Percentiles rank a stretch among this genome's conserved stretches.
Evolutionary conservation across 2,329 filamentous ascomycete species (phyloP).

Genomic region (Penicillium sp.): DNA sequence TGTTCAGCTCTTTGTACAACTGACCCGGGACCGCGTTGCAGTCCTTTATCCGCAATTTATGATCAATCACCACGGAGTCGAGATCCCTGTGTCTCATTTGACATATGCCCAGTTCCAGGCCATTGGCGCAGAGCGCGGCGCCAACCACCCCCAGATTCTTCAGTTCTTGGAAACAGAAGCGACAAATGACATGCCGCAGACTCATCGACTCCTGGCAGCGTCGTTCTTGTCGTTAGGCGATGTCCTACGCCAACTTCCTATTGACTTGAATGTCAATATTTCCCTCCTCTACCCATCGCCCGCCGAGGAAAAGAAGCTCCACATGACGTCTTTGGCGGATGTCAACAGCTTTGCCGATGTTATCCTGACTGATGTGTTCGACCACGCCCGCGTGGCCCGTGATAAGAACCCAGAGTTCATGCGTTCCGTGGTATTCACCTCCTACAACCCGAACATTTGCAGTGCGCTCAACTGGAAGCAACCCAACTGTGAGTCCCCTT

Average conservation of each 20-base stretch:
- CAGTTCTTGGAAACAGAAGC: conserved; percentile 34
- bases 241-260: conserved; percentile 70
- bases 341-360: conserved; percentile 84
- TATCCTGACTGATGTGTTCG: conserved; percentile 81
- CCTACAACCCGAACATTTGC: conserved; percentile 85
- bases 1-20: conserved; percentile 83
- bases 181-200: conserved; percentile 54
- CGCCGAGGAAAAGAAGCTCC: conserved; percentile 67
- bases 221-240: conserved; percentile 79
- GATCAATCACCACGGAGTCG: conserved; percentile 69
- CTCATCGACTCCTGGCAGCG: conserved; percentile 69
- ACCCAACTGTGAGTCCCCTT: conserved; percentile 72
- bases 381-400: conserved; percentile 73
- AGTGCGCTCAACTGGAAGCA: conserved; percentile 99
- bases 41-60: conserved; percentile 87
- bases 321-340: conserved; percentile 72
- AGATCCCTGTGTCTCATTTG: conserved; percentile 77
- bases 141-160: conserved; percentile 27
- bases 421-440: conserved; percentile 88
- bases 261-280: conserved; percentile 83
- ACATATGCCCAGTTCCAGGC: conserved; percentile 60
- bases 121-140: conserved; percentile 40
- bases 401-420: conserved; percentile 68
- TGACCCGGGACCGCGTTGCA: conserved; percentile 82
- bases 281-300: conserved; percentile 82